Evolutionary conservation across 768 basidiomycete genomes (phyloP).

Genomic region (Phaeotremella skinneri): DNA sequence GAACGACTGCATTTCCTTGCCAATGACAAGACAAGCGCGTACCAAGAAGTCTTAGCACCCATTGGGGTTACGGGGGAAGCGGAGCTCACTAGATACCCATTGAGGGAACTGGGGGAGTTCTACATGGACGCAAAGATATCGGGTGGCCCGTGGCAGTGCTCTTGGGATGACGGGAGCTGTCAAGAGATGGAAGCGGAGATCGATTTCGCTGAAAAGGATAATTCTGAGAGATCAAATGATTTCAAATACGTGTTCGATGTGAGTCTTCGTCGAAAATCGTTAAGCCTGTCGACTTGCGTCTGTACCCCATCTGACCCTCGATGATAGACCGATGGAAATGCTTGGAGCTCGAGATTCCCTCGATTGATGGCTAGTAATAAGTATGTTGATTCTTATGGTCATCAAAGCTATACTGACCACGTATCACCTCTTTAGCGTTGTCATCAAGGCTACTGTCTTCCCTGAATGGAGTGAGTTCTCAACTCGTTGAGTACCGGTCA

Average conservation of each 20-base stretch:
- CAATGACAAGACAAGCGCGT: conserved; percentile 36
- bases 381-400: conserved; percentile 31
- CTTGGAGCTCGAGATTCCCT: conserved; percentile 53
- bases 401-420: neutral
- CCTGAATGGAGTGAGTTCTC: conserved; percentile 51
- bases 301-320: neutral
- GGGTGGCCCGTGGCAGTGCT: conserved; percentile 51
- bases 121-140: conserved; percentile 52
- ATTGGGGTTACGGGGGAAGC: conserved; percentile 42
- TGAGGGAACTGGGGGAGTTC: conserved; percentile 42
- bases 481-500: neutral
- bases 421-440: conserved; percentile 34
- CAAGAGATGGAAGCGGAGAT: conserved; percentile 51
- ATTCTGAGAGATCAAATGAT: conserved; percentile 48
- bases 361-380: conserved; percentile 51
- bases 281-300: neutral
- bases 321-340: conserved; percentile 50
- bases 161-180: conserved; percentile 50
- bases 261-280: conserved; percentile 23
- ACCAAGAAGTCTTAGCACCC: conserved; percentile 44
- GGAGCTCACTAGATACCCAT: conserved; percentile 37
- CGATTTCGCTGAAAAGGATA: conserved; percentile 47
- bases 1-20: conserved; percentile 50
- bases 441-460: conserved; percentile 53
- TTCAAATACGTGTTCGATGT: conserved; percentile 54